Percentiles rank a stretch among this genome's conserved stretches.
phyloP scores from a whole-genome alignment of 192 early-diverging fungal genomes.

The Coemansia sp. region DNA sequence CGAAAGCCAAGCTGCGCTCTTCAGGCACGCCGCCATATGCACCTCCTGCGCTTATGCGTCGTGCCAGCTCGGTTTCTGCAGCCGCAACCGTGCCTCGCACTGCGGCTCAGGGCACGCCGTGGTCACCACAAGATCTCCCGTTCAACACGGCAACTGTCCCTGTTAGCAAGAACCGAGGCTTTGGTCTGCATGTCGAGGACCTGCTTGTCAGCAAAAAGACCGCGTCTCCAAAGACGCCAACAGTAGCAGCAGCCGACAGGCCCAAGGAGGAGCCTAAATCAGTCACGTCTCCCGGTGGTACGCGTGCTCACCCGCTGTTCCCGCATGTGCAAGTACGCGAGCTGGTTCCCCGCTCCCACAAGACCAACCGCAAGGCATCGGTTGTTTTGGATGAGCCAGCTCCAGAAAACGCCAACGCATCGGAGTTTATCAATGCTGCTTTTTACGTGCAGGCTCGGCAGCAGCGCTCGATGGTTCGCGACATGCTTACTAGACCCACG shows the following conservation, averaged over 20 bases:
- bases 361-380: conserved; percentile 36
- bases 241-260: not conserved
- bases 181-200: conserved; percentile 37
- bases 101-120: conserved; percentile 38
- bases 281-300: not conserved
- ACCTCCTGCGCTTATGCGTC: not conserved
- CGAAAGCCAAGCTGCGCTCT: conserved; percentile 1
- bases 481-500: conserved; percentile 28
- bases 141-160: conserved; percentile 15
- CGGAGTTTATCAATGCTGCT: conserved; percentile 27
- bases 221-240: not conserved
- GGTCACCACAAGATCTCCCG: conserved; percentile 30
- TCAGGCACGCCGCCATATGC: not conserved
- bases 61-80: not conserved
- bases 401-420: not conserved
- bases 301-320: conserved; percentile 15
- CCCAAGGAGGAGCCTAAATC: not conserved
- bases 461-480: conserved; percentile 31
- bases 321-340: conserved; percentile 42
- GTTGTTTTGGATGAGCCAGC: conserved; percentile 19
- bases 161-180: conserved; percentile 24
- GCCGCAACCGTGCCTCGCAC: conserved; percentile 16
- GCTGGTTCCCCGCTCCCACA: conserved; percentile 36
- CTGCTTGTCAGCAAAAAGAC: conserved; percentile 10
- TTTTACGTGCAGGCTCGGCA: conserved; percentile 27